phyloP scores from a whole-genome alignment of 495 filamentous ascomycete species.

The Clavariopsis aquatica region DNA sequence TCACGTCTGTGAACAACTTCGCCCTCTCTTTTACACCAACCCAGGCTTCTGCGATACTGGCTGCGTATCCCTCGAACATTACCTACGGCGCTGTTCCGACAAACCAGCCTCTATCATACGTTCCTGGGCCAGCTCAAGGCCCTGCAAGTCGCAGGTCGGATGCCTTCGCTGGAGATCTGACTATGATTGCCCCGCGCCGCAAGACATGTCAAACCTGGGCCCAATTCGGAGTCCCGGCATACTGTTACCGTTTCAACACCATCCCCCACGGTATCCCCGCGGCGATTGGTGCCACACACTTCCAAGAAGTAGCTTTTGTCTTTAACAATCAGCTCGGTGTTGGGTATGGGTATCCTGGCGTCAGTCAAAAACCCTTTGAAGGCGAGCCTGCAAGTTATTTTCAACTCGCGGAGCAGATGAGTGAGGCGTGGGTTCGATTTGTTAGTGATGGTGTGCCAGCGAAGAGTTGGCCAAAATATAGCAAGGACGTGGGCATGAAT shows the following conservation, averaged over 20 bases:
- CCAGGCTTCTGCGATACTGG: conserved; percentile 48
- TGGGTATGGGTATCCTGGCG: conserved; percentile 47
- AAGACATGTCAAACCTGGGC: conserved; percentile 58
- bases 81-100: conserved; percentile 37
- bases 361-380: conserved; percentile 49
- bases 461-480: conserved; percentile 42
- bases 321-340: conserved; percentile 58
- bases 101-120: conserved; percentile 13
- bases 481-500: conserved; percentile 37
- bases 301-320: conserved; percentile 62
- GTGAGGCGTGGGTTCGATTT: conserved; percentile 57
- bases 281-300: conserved; percentile 55
- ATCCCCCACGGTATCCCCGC: conserved; percentile 46
- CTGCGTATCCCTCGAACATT: conserved; percentile 43
- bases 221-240: conserved; percentile 50
- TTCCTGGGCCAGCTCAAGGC: conserved; percentile 40
- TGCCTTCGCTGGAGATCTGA: conserved; percentile 57
- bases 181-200: conserved; percentile 59
- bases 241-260: conserved; percentile 65
- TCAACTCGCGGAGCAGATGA: conserved; percentile 55
- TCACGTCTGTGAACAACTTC: conserved; percentile 32
- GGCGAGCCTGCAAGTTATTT: conserved; percentile 50
- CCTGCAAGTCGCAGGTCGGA: conserved; percentile 56
- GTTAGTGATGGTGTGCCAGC: conserved; percentile 57
- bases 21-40: conserved; percentile 28